Evolutionary conservation across 2,329 filamentous ascomycete genomes (phyloP).

Genomic region (Colletotrichum scovillei): DNA sequence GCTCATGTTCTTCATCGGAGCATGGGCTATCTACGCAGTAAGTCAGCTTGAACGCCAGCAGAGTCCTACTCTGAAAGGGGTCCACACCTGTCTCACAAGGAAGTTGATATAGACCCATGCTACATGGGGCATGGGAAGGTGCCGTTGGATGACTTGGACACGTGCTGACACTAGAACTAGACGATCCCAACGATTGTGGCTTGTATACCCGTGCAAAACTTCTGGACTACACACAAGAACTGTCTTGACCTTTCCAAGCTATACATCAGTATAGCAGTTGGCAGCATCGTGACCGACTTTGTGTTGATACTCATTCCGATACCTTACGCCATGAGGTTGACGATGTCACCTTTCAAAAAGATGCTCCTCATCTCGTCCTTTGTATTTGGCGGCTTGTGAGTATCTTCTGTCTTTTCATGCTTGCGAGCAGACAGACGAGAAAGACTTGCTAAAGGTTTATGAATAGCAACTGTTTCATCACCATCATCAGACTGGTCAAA

Average conservation of each 20-base stretch:
- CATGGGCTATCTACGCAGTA: conserved; percentile 29
- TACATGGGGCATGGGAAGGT: neutral
- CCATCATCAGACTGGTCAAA: conserved; percentile 26
- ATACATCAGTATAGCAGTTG: conserved; percentile 29
- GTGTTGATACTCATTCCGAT: conserved; percentile 5
- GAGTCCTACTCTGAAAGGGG: neutral
- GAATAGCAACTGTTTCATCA: conserved; percentile 31
- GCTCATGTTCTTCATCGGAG: conserved; percentile 21
- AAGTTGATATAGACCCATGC: neutral
- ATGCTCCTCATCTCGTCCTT: neutral
- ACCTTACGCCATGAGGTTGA: conserved; percentile 5
- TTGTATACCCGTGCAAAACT: conserved; percentile 20
- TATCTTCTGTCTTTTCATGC: neutral
- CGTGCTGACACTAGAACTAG: neutral
- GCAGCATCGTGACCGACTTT: conserved; percentile 25
- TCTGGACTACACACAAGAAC: conserved; percentile 29
- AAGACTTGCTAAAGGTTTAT: neutral
- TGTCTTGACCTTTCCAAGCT: conserved; percentile 27
- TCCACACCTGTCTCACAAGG: neutral
- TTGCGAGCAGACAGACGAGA: neutral
- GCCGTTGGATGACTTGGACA: accelerated
- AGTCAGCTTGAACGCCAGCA: neutral
- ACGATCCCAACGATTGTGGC: conserved; percentile 25
- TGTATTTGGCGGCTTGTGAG: conserved; percentile 11
- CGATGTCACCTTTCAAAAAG: neutral